Evolutionary conservation across 805 yeast genomes (phyloP).

Genomic region (Citeromyces matritensis): DNA sequence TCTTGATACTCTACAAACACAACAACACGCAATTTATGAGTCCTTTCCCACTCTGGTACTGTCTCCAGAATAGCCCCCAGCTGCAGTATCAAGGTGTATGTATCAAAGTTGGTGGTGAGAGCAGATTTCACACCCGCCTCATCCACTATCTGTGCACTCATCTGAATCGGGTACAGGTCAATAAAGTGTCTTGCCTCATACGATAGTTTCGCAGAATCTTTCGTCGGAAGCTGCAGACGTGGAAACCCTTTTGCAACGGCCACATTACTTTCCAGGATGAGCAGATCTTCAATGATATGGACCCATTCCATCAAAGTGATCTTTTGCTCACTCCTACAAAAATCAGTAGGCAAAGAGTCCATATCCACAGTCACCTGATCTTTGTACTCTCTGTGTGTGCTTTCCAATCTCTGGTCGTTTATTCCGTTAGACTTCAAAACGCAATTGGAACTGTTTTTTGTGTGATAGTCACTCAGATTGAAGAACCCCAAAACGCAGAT

Average conservation of each 20-base stretch:
- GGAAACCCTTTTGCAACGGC: conserved; percentile 89
- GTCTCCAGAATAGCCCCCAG: conserved; percentile 87
- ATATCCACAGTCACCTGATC: conserved; percentile 10
- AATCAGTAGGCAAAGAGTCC: conserved; percentile 38
- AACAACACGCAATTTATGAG: conserved; percentile 64
- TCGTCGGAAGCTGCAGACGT: conserved; percentile 45
- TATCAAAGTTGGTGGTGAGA: conserved; percentile 83
- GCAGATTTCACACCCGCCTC: conserved; percentile 51
- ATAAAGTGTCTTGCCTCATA: conserved; percentile 34
- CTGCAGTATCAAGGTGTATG: conserved; percentile 86
- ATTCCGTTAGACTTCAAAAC: conserved; percentile 3
- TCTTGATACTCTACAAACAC: conserved; percentile 72
- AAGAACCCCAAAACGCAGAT: conserved; percentile 86
- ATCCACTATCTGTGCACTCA: conserved; percentile 71
- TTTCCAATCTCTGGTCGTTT: conserved; percentile 9
- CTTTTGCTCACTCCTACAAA: conserved; percentile 53
- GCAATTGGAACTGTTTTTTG: conserved; percentile 1
- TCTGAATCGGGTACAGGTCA: conserved; percentile 92
- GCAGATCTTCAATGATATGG: conserved; percentile 76
- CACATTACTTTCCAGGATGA: conserved; percentile 78
- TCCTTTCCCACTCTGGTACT: conserved; percentile 82
- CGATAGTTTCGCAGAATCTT: conserved; percentile 14
- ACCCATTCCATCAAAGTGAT: conserved; percentile 79
- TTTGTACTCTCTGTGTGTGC: conserved; percentile 7
- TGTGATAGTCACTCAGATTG: conserved; percentile 26